These are phyloP conservation scores for Colletotrichum sp. DNA, from an alignment of 2,329 filamentous ascomycete genomes.

Conservation along the genomic window DNA sequence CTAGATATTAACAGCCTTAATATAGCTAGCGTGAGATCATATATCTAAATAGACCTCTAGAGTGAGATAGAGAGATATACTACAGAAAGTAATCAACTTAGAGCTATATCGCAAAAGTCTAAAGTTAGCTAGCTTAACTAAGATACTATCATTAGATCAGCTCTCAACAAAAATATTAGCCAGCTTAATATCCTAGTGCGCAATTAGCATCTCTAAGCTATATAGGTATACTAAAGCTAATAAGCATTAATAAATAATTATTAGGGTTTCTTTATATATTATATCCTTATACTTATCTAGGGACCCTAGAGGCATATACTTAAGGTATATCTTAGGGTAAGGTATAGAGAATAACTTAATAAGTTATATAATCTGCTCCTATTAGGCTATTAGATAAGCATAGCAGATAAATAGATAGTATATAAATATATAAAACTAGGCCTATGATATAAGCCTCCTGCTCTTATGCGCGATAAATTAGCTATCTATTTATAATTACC, in stretches of 20 bases:
- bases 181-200: neutral
- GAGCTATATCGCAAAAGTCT: neutral
- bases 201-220: neutral
- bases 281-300: neutral
- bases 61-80: neutral
- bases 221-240: neutral
- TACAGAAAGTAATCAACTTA: neutral
- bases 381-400: neutral
- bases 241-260: neutral
- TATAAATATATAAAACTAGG: neutral
- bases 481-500: neutral
- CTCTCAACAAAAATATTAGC: neutral
- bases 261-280: neutral
- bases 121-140: neutral
- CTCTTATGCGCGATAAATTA: neutral
- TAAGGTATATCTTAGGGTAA: neutral
- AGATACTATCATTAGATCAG: neutral
- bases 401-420: neutral
- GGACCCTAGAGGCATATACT: neutral
- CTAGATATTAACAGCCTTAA: neutral
- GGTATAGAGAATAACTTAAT: neutral
- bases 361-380: neutral
- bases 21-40: neutral
- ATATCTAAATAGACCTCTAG: neutral
- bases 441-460: neutral